Evolutionary conservation across 1,284 basidiomycete genomes (phyloP).

Genomic region (Irpex rosettiformis): DNA sequence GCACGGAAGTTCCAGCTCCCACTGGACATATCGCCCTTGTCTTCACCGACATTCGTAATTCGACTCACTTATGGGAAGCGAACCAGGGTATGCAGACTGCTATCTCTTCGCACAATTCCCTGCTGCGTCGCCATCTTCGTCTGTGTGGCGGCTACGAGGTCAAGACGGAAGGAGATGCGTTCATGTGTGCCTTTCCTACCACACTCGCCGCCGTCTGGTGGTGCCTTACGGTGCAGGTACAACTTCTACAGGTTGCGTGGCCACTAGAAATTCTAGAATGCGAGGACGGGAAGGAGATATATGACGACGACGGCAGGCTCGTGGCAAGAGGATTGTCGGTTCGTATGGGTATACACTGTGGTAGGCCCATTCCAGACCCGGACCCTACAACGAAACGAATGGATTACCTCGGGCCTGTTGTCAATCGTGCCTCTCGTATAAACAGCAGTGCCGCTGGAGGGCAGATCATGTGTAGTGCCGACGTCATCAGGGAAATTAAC

Average conservation of each 20-base stretch:
- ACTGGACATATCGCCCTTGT: slow-evolving; percentile 90
- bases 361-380: slow-evolving; percentile 85
- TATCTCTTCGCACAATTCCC: slow-evolving; percentile 88
- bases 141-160: slow-evolving; percentile 98
- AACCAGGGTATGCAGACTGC: slow-evolving; percentile 96
- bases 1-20: slow-evolving; percentile 85
- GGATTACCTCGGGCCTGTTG: slow-evolving; percentile 97
- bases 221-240: slow-evolving; percentile 87
- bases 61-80: slow-evolving; percentile 95
- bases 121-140: slow-evolving; percentile 85
- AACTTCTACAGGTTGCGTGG: slow-evolving; percentile 87
- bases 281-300: slow-evolving; percentile 85
- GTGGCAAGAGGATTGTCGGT: slow-evolving; percentile 91
- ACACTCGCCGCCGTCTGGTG: slow-evolving; percentile 88
- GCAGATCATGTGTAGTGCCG: slow-evolving; percentile 91
- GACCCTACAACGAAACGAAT: slow-evolving; percentile 95
- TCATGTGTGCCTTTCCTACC: slow-evolving; percentile 97
- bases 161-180: slow-evolving; percentile 99
- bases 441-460: slow-evolving; percentile 85
- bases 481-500: slow-evolving; percentile 85
- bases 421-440: slow-evolving; percentile 88
- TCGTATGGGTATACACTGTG: slow-evolving; percentile 98
- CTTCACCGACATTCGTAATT: slow-evolving; percentile 98
- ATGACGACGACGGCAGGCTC: slow-evolving; percentile 66
- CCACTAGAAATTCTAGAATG: slow-evolving; percentile 92